Evolutionary conservation across 2,329 filamentous ascomycete genomes (phyloP).

Genomic region (Metarhizium sp.): DNA sequence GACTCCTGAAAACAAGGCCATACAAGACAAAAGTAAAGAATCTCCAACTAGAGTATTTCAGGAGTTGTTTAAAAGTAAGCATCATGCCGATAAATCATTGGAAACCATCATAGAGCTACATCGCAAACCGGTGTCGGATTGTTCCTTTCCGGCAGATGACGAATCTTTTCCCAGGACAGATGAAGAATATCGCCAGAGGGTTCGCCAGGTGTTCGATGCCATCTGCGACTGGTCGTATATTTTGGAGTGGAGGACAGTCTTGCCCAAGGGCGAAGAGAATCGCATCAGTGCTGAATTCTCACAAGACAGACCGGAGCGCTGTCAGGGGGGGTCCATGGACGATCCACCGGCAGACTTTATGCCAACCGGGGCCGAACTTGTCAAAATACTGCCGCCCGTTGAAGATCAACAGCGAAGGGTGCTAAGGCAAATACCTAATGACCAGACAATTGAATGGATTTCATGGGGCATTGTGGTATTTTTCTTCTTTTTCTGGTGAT

Average conservation of each 20-base stretch:
- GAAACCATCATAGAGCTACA: not conserved
- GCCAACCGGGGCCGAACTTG: conserved; percentile 7
- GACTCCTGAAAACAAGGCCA: too few relatives aligned
- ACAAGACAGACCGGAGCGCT: not conserved
- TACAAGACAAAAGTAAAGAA: too few relatives aligned
- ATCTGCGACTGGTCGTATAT: conserved; percentile 16
- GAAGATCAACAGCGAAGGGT: conserved; percentile 12
- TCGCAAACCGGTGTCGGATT: conserved; percentile 1
- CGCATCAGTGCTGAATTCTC: not conserved
- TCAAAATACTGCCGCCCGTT: conserved; percentile 6
- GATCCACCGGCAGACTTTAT: conserved; percentile 4
- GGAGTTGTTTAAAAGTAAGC: too few relatives aligned
- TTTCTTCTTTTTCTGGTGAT: not conserved
- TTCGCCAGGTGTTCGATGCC: conserved; percentile 12
- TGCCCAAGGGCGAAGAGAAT: not conserved
- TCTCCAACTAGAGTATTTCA: too few relatives aligned
- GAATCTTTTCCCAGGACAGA: conserved; percentile 8
- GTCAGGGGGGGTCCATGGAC: not conserved
- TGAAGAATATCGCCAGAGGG: conserved; percentile 5
- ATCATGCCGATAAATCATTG: not conserved
- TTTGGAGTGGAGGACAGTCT: conserved; percentile 14
- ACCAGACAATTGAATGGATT: conserved; percentile 14
- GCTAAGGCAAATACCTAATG: conserved; percentile 11
- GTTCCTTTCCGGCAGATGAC: conserved; percentile 9
- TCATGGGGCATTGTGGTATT: conserved; percentile 16